Evolutionary conservation across 352 stramenopile genomes (phyloP), one percentile per base, ranked within the genome.

Genomic region (Globisporangium okanoganense): DNA sequence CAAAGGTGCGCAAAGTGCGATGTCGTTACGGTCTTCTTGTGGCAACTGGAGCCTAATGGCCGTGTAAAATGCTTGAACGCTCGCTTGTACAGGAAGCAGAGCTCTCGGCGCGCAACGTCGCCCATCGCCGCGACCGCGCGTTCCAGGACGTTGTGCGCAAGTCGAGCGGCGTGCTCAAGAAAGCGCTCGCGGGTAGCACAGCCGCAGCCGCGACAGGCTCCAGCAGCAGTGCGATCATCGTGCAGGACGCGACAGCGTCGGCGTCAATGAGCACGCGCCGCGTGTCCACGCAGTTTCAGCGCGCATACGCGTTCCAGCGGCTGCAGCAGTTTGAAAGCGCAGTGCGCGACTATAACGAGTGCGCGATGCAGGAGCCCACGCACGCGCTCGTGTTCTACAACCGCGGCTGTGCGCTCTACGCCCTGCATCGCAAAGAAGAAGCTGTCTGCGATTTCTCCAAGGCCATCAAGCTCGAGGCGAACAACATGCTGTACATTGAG

Each of bases 381-480:
- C 64, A 63, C 20, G 69, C 70, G 4, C 55, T 77, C 43, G 58
- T 72, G 25, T 72, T 80, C 33, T 91, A 88, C 65, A 89, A 91
- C 44, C 77, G 79, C 40, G 73, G 75, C 36, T 91, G 82, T 49
- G 70, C 82, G 14, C 67, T 85, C 40, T 89, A 89, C 64, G 70
- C 73, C 16, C 45, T 85, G 10, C 65, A 66, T 0, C 64, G 67
- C n/a, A 61, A 76, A 20, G 72, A 77, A 9, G 73, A 86, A 20
- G 78, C 82, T 0, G 63, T 81, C 9, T 65, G 68, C 14, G 78
- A 89, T 54, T 76, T 91, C 44, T 78, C 67, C 1, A 81, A 84
- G 20, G 82, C 82, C 9, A 65, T 88, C 51, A 87, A 91, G 48
- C 69, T 86, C 9, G 79, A 91, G 64, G 71, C 67, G 49, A 87